phyloP scores from a whole-genome alignment of 2,329 filamentous ascomycete species.

The Pseudovirgaria hyperparasitica region DNA sequence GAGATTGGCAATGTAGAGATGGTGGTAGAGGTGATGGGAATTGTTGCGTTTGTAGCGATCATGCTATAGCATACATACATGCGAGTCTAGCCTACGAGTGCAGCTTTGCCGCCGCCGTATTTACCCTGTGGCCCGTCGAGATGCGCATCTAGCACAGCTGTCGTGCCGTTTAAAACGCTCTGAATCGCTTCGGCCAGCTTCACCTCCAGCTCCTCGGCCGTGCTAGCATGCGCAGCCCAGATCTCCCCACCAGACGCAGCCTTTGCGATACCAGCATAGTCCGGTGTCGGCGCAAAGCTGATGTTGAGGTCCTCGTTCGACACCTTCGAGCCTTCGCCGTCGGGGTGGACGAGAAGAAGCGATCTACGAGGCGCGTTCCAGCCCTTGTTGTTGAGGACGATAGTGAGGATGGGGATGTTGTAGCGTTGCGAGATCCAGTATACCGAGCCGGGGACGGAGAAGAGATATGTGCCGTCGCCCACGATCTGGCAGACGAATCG shows the following conservation, averaged over 20 bases:
- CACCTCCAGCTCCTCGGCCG: slow-evolving; percentile 40
- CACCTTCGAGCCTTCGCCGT: slow-evolving; percentile 48
- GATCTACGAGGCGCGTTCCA: slow-evolving; percentile 55
- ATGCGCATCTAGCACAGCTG: slow-evolving; percentile 51
- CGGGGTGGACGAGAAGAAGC: slow-evolving; percentile 52
- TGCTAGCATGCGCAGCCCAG: slow-evolving; percentile 48
- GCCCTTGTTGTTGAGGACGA: slow-evolving; percentile 58
- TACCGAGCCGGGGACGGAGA: slow-evolving; percentile 50
- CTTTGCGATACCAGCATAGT: slow-evolving; percentile 55
- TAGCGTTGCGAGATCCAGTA: slow-evolving; percentile 59
- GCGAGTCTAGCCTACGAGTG: slow-evolving; percentile 9
- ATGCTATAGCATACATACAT: too few species aligned
- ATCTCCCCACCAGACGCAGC: slow-evolving; percentile 50
- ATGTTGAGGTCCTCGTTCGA: slow-evolving; percentile 55
- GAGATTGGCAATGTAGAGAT: too few species aligned
- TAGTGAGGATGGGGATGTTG: slow-evolving; percentile 51
- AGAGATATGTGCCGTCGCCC: slow-evolving; percentile 55
- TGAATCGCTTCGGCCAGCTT: slow-evolving; percentile 46
- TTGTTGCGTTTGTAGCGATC: too few species aligned
- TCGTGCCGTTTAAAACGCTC: slow-evolving; percentile 41
- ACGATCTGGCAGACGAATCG: slow-evolving; percentile 38
- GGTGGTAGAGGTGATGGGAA: too few species aligned
- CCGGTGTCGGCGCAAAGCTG: slow-evolving; percentile 50
- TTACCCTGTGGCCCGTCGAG: slow-evolving; percentile 44
- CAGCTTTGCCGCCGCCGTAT: slow-evolving; percentile 28